These are phyloP conservation scores for Brassica nigra DNA, from an alignment of 345 rosid species.

Conservation along the genomic window DNA sequence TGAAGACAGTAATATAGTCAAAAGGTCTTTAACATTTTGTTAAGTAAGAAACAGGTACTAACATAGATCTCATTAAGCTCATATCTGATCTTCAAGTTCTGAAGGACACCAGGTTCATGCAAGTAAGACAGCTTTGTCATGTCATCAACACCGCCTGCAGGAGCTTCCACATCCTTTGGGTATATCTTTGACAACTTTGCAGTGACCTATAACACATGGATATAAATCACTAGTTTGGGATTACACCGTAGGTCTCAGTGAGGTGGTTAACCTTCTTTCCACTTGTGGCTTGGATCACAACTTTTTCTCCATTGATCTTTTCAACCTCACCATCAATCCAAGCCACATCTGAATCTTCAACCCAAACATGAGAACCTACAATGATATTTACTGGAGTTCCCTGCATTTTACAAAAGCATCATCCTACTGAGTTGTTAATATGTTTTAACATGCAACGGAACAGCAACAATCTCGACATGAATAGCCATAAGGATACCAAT, in stretches of 20 bases:
- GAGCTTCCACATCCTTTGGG: conserved; percentile 15
- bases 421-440: not conserved
- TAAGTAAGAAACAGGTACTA: not conserved
- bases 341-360: conserved; percentile 67
- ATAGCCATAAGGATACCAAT: not conserved
- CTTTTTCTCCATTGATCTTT: conserved; percentile 70
- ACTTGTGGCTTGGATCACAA: conserved; percentile 45
- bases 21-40: not conserved
- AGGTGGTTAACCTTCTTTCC: conserved; percentile 62
- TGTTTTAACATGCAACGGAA: not conserved
- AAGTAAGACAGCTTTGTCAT: conserved; percentile 20
- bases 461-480: not conserved
- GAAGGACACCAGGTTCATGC: conserved; percentile 11
- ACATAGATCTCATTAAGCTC: conserved; percentile 7
- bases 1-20: not conserved
- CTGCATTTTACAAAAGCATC: conserved; percentile 45
- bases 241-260: not conserved
- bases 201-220: not conserved
- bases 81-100: conserved; percentile 12
- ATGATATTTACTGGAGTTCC: conserved; percentile 82
- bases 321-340: conserved; percentile 82
- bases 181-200: conserved; percentile 14
- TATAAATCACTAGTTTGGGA: not conserved
- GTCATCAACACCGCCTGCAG: conserved; percentile 11
- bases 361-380: conserved; percentile 94